Evolutionary conservation across 768 basidiomycete species (phyloP).

Genomic region (Leccinum imitatum): DNA sequence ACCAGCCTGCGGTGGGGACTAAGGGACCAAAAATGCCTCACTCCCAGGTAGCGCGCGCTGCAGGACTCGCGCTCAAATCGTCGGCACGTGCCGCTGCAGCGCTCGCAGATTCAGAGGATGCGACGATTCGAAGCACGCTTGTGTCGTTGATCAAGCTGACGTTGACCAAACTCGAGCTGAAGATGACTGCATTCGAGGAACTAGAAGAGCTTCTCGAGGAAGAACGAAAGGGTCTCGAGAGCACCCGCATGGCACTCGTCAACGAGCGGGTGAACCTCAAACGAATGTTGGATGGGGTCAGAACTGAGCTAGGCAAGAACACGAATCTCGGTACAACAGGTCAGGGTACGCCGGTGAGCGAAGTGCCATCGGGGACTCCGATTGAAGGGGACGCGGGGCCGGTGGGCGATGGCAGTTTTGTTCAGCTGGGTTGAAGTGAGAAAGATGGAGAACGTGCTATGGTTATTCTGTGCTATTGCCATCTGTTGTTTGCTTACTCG

Average conservation of each 20-base stretch:
- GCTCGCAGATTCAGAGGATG: constrained; percentile 81
- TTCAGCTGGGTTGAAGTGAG: constrained; percentile 43
- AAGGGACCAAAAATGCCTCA: constrained; percentile 52
- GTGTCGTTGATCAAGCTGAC: constrained; percentile 83
- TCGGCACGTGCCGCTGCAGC: constrained; percentile 82
- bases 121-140: constrained; percentile 74
- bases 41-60: constrained; percentile 78
- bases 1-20: constrained; percentile 31
- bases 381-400: constrained; percentile 58
- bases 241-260: constrained; percentile 73
- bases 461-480: constrained; percentile 30
- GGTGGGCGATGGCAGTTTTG: constrained; percentile 51
- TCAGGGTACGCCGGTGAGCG: constrained; percentile 57
- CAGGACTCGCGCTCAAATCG: constrained; percentile 82
- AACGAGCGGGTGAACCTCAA: constrained; percentile 74
- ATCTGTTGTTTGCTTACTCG: constrained; percentile 19
- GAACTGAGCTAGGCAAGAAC: constrained; percentile 61
- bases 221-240: constrained; percentile 83
- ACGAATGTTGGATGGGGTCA: constrained; percentile 68
- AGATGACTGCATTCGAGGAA: constrained; percentile 93
- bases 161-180: constrained; percentile 87
- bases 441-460: constrained; percentile 8
- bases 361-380: constrained; percentile 46
- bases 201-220: constrained; percentile 90
- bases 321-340: constrained; percentile 52